These are phyloP conservation scores for Rhizopus arrhizus DNA, from an alignment of 371 early-diverging fungal species.

Conservation along the genomic window DNA sequence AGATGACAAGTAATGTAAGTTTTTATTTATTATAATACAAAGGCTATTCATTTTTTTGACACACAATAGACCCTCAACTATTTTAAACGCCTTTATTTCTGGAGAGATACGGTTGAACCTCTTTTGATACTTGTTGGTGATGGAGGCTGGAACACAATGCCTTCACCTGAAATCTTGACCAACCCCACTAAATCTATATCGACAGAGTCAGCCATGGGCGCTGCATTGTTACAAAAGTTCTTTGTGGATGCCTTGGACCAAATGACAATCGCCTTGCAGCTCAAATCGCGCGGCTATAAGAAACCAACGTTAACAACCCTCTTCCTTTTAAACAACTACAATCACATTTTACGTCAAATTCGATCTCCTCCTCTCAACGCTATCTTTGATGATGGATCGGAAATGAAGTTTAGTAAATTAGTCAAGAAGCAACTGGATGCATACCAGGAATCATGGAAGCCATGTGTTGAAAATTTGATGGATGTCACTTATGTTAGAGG, in stretches of 20 bases:
- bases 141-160: slow-evolving; percentile 62
- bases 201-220: slow-evolving; percentile 28
- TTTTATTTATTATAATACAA: neutral
- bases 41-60: neutral
- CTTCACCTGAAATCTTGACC: slow-evolving; percentile 17
- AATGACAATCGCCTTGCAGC: slow-evolving; percentile 63
- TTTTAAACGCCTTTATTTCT: slow-evolving; percentile 60
- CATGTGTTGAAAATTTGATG: slow-evolving; percentile 71
- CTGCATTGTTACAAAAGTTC: slow-evolving; percentile 36
- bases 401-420: slow-evolving; percentile 63
- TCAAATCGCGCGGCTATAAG: slow-evolving; percentile 75
- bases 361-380: slow-evolving; percentile 60
- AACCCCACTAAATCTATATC: slow-evolving; percentile 9
- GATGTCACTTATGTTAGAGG: slow-evolving; percentile 75
- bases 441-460: slow-evolving; percentile 78
- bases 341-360: slow-evolving; percentile 71
- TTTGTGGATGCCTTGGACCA: slow-evolving; percentile 63
- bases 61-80: slow-evolving; percentile 60
- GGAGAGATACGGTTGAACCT: slow-evolving; percentile 64
- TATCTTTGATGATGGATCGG: slow-evolving; percentile 57
- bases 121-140: slow-evolving; percentile 59
- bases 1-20: slow-evolving; percentile 78
- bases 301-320: slow-evolving; percentile 70
- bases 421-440: slow-evolving; percentile 61
- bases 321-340: slow-evolving; percentile 83